Evolutionary conservation across 345 rosid species (phyloP).

Genomic region (Syzygium oleosum): DNA sequence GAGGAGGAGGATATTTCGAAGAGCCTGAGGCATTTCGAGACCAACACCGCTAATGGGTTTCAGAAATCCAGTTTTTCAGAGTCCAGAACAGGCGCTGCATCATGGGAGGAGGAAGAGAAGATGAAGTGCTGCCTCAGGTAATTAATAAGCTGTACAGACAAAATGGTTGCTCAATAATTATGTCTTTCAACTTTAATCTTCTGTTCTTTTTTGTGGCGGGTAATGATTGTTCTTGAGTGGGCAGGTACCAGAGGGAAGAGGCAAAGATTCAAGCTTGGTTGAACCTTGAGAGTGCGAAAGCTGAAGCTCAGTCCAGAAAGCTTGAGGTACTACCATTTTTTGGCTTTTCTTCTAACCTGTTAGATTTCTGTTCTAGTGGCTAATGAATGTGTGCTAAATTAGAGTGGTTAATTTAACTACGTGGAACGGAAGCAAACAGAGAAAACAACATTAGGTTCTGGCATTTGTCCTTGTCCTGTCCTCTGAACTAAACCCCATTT

Average conservation of each 20-base stretch:
- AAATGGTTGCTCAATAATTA: not conserved
- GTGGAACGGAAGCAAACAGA: not conserved
- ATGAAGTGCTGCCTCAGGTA: constrained; percentile 82
- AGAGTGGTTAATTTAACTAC: not conserved
- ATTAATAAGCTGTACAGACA: not conserved
- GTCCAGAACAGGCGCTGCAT: constrained; percentile 32
- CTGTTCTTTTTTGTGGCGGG: not conserved
- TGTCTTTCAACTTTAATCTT: not conserved
- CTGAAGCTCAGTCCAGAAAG: constrained; percentile 93
- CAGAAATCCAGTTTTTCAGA: constrained; percentile 41
- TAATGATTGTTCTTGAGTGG: not conserved
- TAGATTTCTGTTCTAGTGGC: not conserved
- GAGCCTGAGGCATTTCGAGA: constrained; percentile 56
- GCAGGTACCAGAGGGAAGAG: constrained; percentile 90
- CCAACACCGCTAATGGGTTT: constrained; percentile 18
- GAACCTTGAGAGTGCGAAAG: constrained; percentile 86
- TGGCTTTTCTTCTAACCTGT: not conserved
- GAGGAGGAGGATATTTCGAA: not conserved
- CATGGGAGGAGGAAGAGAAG: constrained; percentile 83
- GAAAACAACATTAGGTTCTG: not conserved
- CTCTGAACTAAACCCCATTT: not conserved
- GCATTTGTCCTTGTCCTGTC: not conserved
- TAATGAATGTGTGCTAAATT: not conserved
- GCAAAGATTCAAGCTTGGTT: constrained; percentile 94
- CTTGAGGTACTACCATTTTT: constrained; percentile 49